Evolutionary conservation across 2,329 filamentous ascomycete genomes (phyloP), one percentile per base, ranked within the genome.

Genomic region (Exophiala oligosperma): DNA sequence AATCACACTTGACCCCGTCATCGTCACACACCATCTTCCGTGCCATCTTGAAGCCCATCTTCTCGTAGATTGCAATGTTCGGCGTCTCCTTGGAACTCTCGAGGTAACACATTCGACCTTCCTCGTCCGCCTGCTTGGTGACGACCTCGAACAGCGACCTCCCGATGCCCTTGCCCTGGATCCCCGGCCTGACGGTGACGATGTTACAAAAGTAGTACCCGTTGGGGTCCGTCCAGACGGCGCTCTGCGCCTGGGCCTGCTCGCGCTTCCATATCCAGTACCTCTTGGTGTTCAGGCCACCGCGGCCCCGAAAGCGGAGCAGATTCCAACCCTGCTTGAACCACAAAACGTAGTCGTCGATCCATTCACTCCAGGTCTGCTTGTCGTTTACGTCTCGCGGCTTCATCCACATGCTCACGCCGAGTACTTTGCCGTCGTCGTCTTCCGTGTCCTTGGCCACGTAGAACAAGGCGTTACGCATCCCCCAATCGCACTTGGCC

Each of bases 171-270:
- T 79, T 82, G 0, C 86, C 86, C 69, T 90, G 87, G 32, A 79
- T 80, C 49, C 84, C 80, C 0, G 87, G 85, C 14, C 83, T 70
- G 1, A 91, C 87, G 0, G 87, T 86, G 66, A 91, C 84, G 60
- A 91, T 89, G 67, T 91, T 91, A 63, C 88, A 86, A 64, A 91
- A 91, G 67, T 90, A 91, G 67, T 91, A 91, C 0, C 88, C 88
- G 4, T 79, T 76, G 0, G 81, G 77, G 56, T 89, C 85, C 0
- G 76, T 83, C 88, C 87, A 91, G 2, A 90, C 72, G 26, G 81
- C 73, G 0, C 75, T 74, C 55, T 90, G 87, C 0, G 82, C 84
- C 40, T 82, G 75, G 0, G 81, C 78, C 70, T 91, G 88, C 4
- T 81, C 78, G 3, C 77, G 77, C 68, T 91, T 91, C 87, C 87